Base-by-base conservation (phyloP, 2,329 filamentous ascomycete species). In the Magnaporthiopsis incrustans region DNA sequence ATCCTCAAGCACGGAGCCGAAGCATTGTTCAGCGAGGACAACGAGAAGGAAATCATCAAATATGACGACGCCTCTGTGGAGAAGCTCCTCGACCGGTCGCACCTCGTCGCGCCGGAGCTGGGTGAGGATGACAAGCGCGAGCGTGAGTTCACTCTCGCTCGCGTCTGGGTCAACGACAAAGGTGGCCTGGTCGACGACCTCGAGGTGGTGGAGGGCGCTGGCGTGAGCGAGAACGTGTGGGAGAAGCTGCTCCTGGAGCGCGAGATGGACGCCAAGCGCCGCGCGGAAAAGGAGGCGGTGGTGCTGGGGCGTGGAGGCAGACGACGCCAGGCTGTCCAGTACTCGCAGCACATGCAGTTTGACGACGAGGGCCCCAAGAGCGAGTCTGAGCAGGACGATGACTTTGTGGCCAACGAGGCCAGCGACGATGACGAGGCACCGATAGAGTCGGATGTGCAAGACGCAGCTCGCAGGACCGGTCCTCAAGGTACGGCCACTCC, bases 121-220 rank as follows among this genome's bases (percentile, higher is more conserved):
- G 84, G 85, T 12, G 82, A 86, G 2, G 86, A 92, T 61, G 76
- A 79, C 27, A 62, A 59, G 33, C 65, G 87, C 0, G 90, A 96
- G 72, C 89, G 87, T 0, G 89, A 93, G 64, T 99, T 97, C 74
- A 91, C 90, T 5, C 91, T 95, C 75, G 94, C 94, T 56, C 86
- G 91, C 59, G 89, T 99, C 1, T 99, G 95, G 95, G 89, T 89
- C 4, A 96, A 96, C 70, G 89, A 96, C 50, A 85, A 86, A 68
- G 85, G 84, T 10, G 79, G 81, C 0, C 79, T 96, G 7, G 83
- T 88, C 61, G 88, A 89, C 25, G 82, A 85, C 30, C 73, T 90
- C 27, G 80, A 85, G 30, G 77, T 79, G 7, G 78, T 81, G 2
- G 79, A 84, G 32, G 82, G 84, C 58, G 26, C 15, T 15, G 22